phyloP scores from a whole-genome alignment of 352 stramenopile species.

The Phytophthora lateralis region DNA sequence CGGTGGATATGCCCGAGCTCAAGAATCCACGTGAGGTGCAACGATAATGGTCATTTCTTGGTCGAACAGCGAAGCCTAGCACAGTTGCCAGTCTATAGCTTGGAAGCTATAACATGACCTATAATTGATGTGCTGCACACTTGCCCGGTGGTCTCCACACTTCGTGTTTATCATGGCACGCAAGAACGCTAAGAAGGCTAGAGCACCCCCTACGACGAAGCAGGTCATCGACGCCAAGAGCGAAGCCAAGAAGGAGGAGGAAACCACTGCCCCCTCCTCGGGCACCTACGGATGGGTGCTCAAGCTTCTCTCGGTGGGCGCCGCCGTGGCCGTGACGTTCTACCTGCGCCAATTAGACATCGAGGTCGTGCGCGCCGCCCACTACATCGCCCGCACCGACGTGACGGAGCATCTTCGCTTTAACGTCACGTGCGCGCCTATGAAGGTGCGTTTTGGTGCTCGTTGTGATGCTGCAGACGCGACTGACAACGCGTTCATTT shows the following conservation, averaged over 20 bases:
- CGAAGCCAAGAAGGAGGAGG: slow-evolving; percentile 11
- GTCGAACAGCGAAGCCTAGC: too few relatives aligned
- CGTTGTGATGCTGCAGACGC: not conserved
- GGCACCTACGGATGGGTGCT: slow-evolving; percentile 35
- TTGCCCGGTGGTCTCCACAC: not conserved
- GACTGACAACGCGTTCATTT: not conserved
- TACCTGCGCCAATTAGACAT: slow-evolving; percentile 31
- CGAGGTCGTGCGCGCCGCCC: slow-evolving; percentile 13
- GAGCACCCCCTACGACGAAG: slow-evolving; percentile 12
- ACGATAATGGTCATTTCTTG: too few relatives aligned
- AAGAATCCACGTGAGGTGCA: slow-evolving; percentile 26
- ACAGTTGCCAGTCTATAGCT: not conserved
- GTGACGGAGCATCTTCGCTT: slow-evolving; percentile 55
- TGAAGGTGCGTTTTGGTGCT: slow-evolving; percentile 39
- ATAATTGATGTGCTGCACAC: slow-evolving; percentile 1
- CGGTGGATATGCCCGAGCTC: slow-evolving; percentile 25
- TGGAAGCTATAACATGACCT: not conserved
- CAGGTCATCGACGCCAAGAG: slow-evolving; percentile 14
- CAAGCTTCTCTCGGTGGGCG: slow-evolving; percentile 27
- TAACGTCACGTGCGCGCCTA: slow-evolving; percentile 54
- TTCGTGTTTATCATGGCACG: slow-evolving; percentile 21
- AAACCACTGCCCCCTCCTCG: not conserved
- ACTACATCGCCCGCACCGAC: slow-evolving; percentile 45
- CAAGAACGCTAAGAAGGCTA: slow-evolving; percentile 35
- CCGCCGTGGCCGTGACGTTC: slow-evolving; percentile 23